Conservation (phyloP, 306 rosid genomes). For the Hippophae tibetana region DNA sequence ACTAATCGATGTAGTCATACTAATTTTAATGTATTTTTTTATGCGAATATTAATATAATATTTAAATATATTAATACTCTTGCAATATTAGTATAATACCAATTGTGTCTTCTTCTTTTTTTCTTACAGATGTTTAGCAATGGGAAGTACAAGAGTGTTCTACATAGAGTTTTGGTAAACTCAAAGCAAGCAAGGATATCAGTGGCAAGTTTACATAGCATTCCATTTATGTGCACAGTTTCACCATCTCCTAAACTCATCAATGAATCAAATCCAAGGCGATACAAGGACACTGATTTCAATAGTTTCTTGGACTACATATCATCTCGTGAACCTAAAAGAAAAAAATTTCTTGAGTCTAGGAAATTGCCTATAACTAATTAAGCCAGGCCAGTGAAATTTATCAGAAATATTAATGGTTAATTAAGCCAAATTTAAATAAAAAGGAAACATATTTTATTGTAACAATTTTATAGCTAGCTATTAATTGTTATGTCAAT, state of each 20-base stretch:
- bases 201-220: constrained; percentile 66
- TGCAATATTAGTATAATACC: background rate
- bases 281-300: constrained; percentile 60
- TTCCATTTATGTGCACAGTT: constrained; percentile 33
- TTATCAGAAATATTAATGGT: too few species aligned
- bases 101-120: background rate
- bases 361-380: constrained; percentile 36
- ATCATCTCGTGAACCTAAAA: constrained; percentile 43
- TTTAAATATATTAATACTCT: background rate
- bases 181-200: constrained; percentile 38
- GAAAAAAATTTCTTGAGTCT: constrained; percentile 63
- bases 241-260: constrained; percentile 57
- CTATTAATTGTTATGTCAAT: too few species aligned
- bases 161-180: constrained; percentile 73
- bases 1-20: too few species aligned
- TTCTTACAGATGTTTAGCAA: constrained; percentile 69
- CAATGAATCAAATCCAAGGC: constrained; percentile 53
- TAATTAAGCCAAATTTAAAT: too few species aligned
- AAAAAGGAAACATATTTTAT: too few species aligned
- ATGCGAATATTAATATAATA: too few species aligned
- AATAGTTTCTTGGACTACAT: constrained; percentile 45
- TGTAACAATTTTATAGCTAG: too few species aligned
- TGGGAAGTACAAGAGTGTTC: constrained; percentile 79
- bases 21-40: too few species aligned
- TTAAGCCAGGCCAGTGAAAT: too few species aligned